Conservation (phyloP, 1,284 basidiomycete species). For the Hortiboletus rubellus region DNA sequence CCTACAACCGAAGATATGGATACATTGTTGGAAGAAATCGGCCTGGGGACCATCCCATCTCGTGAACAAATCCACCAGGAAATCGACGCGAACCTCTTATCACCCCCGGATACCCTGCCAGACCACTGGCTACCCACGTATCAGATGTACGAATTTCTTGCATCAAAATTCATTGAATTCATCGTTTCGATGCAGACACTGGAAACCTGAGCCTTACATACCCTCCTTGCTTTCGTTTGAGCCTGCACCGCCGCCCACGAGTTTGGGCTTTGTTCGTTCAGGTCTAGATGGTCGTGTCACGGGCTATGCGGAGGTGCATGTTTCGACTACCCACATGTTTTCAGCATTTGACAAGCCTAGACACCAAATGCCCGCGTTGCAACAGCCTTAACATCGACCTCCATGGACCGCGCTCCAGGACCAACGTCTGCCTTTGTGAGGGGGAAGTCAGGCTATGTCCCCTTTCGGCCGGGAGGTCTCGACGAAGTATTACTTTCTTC, state of each 20-base stretch:
- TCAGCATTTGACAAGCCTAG: conserved; percentile 37
- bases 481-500: conserved; percentile 53
- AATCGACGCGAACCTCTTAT: conserved; percentile 68
- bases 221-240: conserved; percentile 61
- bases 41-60: conserved; percentile 56
- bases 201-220: conserved; percentile 61
- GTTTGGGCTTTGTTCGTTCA: conserved; percentile 70
- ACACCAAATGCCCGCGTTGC: conserved; percentile 49
- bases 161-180: conserved; percentile 17
- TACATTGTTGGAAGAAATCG: conserved; percentile 50
- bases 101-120: conserved; percentile 62
- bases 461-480: conserved; percentile 90
- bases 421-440: conserved; percentile 81
- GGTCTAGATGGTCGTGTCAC: conserved; percentile 81
- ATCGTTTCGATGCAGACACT: conserved; percentile 52
- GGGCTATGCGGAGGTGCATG: conserved; percentile 72
- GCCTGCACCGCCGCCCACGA: conserved; percentile 78
- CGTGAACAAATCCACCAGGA: conserved; percentile 58
- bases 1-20: conserved; percentile 43
- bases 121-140: conserved; percentile 72
- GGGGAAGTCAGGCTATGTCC: conserved; percentile 90
- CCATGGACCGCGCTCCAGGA: conserved; percentile 81
- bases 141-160: conserved; percentile 59
- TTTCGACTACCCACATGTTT: neutral
- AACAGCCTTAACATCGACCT: conserved; percentile 76